Evolutionary conservation across 176 grass and related monocot genomes (phyloP).

Genomic region (Canna indica): DNA sequence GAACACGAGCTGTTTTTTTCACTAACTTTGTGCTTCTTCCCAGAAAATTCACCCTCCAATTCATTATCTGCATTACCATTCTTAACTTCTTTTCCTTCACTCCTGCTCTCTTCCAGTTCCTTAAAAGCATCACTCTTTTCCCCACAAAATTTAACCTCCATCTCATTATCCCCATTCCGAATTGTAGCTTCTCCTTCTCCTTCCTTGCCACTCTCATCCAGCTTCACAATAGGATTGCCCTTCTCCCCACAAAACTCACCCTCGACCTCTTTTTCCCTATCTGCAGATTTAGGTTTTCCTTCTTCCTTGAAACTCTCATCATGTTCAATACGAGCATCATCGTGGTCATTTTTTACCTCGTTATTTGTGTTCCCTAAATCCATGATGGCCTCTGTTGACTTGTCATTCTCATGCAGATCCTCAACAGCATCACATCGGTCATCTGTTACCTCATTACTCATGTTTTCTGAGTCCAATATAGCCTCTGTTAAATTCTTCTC

Average conservation of each 20-base stretch:
- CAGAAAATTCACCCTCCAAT: slow-evolving; percentile 5
- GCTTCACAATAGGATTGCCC: not conserved
- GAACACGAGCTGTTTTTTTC: not conserved
- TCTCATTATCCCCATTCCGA: slow-evolving; percentile 12
- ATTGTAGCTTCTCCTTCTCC: slow-evolving; percentile 11
- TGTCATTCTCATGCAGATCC: not conserved
- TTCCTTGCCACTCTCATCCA: slow-evolving; percentile 9
- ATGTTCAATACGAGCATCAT: not conserved
- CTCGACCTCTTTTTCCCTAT: not conserved
- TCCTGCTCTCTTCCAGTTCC: slow-evolving; percentile 17
- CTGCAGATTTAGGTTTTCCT: not conserved
- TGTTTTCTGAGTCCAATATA: not conserved
- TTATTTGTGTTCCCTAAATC: not conserved
- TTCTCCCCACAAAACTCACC: not conserved
- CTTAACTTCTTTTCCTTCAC: not conserved
- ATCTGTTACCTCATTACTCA: not conserved
- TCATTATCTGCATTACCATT: slow-evolving; percentile 17
- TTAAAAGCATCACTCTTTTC: slow-evolving; percentile 13
- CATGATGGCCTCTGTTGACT: not conserved
- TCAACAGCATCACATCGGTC: not conserved
- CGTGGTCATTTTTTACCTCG: not conserved
- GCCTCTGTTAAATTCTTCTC: not conserved
- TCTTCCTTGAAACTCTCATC: not conserved
- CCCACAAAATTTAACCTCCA: slow-evolving; percentile 22
- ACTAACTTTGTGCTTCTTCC: not conserved